A percentile compares a stretch with the other conserved stretches of the same genome.
Evolutionary conservation across 441 rosid species (phyloP).

Genomic region (Pelargonium australe): DNA sequence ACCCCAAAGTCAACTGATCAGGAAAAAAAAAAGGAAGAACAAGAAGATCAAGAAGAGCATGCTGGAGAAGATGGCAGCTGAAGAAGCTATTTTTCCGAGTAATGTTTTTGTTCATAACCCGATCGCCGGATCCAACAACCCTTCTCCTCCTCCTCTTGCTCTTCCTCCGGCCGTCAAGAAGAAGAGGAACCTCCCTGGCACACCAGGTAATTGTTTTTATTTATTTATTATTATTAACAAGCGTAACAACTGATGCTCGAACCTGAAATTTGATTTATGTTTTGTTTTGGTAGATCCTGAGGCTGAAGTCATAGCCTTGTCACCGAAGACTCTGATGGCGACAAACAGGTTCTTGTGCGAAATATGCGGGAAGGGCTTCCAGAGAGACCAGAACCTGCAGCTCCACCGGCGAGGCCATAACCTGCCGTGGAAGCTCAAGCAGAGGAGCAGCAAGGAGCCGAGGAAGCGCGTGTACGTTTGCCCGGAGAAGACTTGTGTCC

Average conservation of each 20-base stretch:
- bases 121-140: conserved; percentile 40
- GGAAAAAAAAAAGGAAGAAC: background rate
- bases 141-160: background rate
- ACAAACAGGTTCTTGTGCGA: conserved; percentile 58
- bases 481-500: conserved; percentile 52
- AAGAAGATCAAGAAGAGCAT: background rate
- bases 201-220: conserved; percentile 41
- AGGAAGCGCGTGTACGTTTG: conserved; percentile 52
- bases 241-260: too few species aligned
- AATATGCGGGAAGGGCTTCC: conserved; percentile 57
- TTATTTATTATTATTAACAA: too few species aligned
- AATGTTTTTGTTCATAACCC: conserved; percentile 29
- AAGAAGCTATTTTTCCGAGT: conserved; percentile 32
- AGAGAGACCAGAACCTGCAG: conserved; percentile 60
- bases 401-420: conserved; percentile 61
- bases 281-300: conserved; percentile 38
- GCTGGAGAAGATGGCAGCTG: conserved; percentile 36
- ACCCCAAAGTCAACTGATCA: background rate
- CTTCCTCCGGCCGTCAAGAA: conserved; percentile 20
- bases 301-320: conserved; percentile 47
- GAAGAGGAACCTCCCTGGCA: conserved; percentile 55
- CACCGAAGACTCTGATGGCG: conserved; percentile 55
- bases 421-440: conserved; percentile 67
- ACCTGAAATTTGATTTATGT: too few species aligned
- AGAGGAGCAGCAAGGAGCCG: conserved; percentile 37